Conservation (phyloP, 345 rosid species). For the Hibiscus tridactylites region DNA sequence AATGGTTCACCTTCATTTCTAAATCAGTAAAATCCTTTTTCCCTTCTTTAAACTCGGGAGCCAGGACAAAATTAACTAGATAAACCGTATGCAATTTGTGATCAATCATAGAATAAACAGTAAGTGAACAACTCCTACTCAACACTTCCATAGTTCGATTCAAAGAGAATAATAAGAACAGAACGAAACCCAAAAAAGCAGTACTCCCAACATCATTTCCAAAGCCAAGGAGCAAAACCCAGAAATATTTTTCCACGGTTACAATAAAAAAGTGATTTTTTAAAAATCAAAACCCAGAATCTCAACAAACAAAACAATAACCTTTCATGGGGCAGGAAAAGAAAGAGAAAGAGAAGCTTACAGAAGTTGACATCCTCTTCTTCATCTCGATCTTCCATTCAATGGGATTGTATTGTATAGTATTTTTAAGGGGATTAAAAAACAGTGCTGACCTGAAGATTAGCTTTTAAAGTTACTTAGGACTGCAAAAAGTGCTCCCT, state of each 20-base stretch:
- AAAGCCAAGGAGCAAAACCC: neutral
- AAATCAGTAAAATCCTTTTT: neutral
- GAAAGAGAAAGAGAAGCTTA: conserved; percentile 11
- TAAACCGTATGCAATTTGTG: neutral
- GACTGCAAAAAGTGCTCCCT: neutral
- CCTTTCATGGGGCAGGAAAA: neutral
- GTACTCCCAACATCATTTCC: neutral
- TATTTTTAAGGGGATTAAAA: neutral
- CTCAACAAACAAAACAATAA: neutral
- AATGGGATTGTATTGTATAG: neutral
- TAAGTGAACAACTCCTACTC: neutral
- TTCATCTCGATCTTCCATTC: conserved; percentile 18
- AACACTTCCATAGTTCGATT: neutral
- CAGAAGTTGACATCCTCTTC: conserved; percentile 20
- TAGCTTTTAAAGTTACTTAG: neutral
- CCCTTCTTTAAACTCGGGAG: neutral
- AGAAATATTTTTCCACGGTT: neutral
- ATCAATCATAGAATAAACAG: neutral
- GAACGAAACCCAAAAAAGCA: neutral
- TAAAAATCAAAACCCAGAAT: neutral
- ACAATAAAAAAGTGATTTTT: neutral
- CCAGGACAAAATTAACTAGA: neutral
- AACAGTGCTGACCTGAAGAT: neutral
- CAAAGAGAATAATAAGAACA: neutral
- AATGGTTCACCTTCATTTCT: neutral